Evolutionary conservation across 1,139 yeast genomes (phyloP), one percentile per base, ranked within the genome.

Genomic region (Debaryomyces udenii): DNA sequence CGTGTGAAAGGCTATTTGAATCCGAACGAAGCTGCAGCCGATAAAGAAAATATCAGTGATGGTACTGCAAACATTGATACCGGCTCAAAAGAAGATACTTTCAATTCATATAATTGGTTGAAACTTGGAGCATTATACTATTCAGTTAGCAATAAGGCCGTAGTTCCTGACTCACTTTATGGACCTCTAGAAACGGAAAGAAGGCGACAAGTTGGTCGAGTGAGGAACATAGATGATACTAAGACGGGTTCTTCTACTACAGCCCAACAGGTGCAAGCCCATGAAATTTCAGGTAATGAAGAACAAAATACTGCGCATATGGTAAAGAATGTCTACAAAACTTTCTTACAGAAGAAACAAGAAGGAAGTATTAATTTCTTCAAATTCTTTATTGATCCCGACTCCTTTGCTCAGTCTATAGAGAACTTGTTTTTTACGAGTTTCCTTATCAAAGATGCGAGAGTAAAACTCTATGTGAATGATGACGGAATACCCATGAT

Each of bases 391-490:
- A 69, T 90, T 28, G 81, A 91, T 55, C 96, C 96, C 0, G 42
- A 64, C 6, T 83, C 93, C 4, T 91, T 85, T 61, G 73, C 86
- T 2, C 91, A 86, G 56, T 78, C 93, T 3, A 81, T 90, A 4
- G 97, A 91, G 56, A 89, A 88, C 56, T 64, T 91, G 50, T 91
- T 90, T 56, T 86, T 83, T 55, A 75, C 87, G 1, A 86, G 96
- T 58, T 90, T 90, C 55, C 66, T 91, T 37, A 77, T 89, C 3
- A 79, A 83, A 53, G 95, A 87, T 53, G 91, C 88, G 1, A 78
- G 74, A 50, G 61, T 89, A 23, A 66, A 70, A 30, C 53, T 89
- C 27, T 74, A 63, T n/a, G 62, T 62, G 31, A 81, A 76, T 52
- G 71, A 69, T 2, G 66, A 76, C 31, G 86, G 64, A 3, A 50